phyloP scores from a whole-genome alignment of 2,329 filamentous ascomycete species.

The Aspergillus neotritici region DNA sequence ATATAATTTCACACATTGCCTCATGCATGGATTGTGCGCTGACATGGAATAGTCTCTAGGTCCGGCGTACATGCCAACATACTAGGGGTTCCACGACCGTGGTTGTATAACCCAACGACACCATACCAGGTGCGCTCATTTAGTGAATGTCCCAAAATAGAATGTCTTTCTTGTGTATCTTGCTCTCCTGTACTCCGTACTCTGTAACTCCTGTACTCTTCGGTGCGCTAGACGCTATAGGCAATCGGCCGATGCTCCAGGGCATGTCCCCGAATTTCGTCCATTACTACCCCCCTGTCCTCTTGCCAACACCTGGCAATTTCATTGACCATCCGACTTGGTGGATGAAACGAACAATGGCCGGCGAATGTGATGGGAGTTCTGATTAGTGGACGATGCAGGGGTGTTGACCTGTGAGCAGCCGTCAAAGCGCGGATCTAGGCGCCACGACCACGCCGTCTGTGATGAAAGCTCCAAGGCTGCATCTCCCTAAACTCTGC shows the following conservation, averaged over 20 bases:
- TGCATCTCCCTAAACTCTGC: constrained; percentile 23
- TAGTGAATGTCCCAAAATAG: background rate
- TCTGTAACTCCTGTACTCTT: background rate
- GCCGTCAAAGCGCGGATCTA: constrained; percentile 14
- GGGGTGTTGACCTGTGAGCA: constrained; percentile 12
- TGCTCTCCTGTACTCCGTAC: background rate
- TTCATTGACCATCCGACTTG: no score
- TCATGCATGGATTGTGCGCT: constrained; percentile 13
- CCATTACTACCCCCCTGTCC: no score
- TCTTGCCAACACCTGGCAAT: no score
- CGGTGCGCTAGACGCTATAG: no score
- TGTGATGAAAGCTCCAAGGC: constrained; percentile 27
- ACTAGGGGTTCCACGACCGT: no score
- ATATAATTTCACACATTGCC: constrained; percentile 4
- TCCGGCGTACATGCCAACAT: no score
- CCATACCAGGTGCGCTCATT: no score
- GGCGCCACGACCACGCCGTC: constrained; percentile 26
- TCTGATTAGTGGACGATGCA: constrained; percentile 11
- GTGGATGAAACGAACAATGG: no score
- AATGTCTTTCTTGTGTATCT: background rate
- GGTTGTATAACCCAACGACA: no score
- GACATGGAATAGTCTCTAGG: constrained; percentile 13
- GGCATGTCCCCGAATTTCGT: no score
- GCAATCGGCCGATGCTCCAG: no score
- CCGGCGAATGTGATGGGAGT: constrained; percentile 8